phyloP scores from a whole-genome alignment of 108 stramenopile species.

The Schizochytrium sp. region DNA sequence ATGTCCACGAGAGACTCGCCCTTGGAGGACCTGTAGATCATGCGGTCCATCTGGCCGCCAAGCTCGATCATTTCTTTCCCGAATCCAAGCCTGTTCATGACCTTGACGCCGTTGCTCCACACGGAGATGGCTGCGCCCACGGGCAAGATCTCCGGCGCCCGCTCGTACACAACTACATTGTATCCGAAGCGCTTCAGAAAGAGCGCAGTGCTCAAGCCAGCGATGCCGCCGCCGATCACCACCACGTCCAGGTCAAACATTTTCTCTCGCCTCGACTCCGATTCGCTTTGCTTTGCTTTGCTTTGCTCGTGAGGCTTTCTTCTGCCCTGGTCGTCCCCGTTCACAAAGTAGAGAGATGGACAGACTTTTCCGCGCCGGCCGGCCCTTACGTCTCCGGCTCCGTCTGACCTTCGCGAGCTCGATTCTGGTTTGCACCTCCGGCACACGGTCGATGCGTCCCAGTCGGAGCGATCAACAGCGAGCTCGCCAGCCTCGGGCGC shows the following conservation, averaged over 20 bases:
- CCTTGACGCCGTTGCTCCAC: constrained; percentile 18
- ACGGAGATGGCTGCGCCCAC: constrained; percentile 18
- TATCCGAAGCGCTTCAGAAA: not conserved
- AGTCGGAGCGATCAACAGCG: no score
- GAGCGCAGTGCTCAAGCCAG: not conserved
- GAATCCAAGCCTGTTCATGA: not conserved
- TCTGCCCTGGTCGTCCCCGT: not conserved
- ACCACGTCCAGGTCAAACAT: constrained; percentile 17
- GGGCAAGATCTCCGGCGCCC: not conserved
- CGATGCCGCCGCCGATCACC: constrained; percentile 12
- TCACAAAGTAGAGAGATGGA: no score
- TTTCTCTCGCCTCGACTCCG: not conserved
- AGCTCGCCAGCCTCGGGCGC: no score
- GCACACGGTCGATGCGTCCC: no score
- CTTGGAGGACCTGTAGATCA: not conserved
- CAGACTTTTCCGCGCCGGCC: no score
- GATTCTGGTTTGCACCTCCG: no score
- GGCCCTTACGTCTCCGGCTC: no score
- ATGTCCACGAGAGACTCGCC: not conserved
- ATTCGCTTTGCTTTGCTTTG: not conserved
- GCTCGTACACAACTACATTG: not conserved
- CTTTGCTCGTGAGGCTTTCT: not conserved
- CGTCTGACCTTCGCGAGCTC: no score
- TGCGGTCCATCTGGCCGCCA: not conserved
- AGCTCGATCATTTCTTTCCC: not conserved